phyloP scores from a whole-genome alignment of 78 protist genomes.

The Emiliania huxleyi region DNA sequence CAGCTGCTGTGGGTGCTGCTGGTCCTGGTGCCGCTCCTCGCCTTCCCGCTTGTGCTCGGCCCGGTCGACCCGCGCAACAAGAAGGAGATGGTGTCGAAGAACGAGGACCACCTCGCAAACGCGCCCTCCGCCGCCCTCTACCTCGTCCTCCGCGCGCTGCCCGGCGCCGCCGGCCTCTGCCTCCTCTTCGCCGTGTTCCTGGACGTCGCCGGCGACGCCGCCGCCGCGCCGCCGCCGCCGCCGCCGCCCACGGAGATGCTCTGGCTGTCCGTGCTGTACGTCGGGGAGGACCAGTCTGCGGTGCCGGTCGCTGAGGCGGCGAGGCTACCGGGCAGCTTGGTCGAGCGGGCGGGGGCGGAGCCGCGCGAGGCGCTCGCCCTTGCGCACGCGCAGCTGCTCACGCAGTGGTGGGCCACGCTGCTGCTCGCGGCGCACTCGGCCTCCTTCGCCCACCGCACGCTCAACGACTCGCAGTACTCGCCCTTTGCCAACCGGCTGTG shows the following conservation, averaged over 20 bases:
- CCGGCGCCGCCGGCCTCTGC: neutral
- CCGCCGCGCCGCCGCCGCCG: neutral
- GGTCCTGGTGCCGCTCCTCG: neutral
- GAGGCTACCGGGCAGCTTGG: too few species aligned
- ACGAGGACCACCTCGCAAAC: neutral
- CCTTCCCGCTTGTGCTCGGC: neutral
- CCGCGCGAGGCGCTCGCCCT: too few species aligned
- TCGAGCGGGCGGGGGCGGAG: too few species aligned
- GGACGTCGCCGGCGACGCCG: neutral
- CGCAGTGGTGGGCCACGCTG: neutral
- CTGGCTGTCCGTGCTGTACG: too few species aligned
- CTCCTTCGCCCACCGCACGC: neutral
- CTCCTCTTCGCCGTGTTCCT: neutral
- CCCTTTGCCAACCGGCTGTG: neutral
- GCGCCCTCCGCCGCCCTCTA: too few species aligned
- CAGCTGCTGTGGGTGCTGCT: neutral
- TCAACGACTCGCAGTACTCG: neutral
- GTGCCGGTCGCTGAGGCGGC: too few species aligned
- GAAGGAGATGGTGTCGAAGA: slow-evolving; percentile 7
- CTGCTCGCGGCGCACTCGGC: neutral
- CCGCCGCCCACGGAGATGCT: too few species aligned
- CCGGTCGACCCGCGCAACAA: neutral
- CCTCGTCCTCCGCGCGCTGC: neutral
- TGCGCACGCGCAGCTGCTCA: neutral
- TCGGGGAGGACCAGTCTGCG: too few species aligned